Conservation (phyloP, 1,284 basidiomycete genomes). For the Cryptococcus sp. region DNA sequence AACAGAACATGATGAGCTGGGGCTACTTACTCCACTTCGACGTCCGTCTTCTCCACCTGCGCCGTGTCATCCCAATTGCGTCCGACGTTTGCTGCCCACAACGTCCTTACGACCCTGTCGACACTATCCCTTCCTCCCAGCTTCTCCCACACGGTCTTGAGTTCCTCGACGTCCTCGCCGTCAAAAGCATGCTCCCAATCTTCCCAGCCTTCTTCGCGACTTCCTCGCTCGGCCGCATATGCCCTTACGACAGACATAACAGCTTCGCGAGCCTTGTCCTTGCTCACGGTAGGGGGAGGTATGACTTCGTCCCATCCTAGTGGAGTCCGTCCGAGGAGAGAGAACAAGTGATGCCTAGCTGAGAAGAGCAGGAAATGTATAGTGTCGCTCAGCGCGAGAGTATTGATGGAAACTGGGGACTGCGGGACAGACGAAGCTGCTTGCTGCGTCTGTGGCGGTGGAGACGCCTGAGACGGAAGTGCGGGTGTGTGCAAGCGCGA, state of each 20-base stretch:
- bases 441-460: neutral
- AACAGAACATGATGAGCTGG: neutral
- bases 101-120: slow-evolving; percentile 19
- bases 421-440: neutral
- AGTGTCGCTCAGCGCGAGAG: slow-evolving; percentile 36
- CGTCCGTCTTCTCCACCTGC: slow-evolving; percentile 26
- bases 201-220: slow-evolving; percentile 30
- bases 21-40: slow-evolving; percentile 44
- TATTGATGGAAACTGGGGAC: slow-evolving; percentile 5
- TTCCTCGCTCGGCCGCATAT: slow-evolving; percentile 14
- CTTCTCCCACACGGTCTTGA: slow-evolving; percentile 23
- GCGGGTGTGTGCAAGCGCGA: neutral
- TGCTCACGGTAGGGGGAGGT: slow-evolving; percentile 35
- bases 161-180: slow-evolving; percentile 21
- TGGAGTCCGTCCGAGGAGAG: slow-evolving; percentile 22
- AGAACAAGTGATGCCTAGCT: slow-evolving; percentile 42
- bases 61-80: slow-evolving; percentile 22
- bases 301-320: slow-evolving; percentile 40
- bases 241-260: slow-evolving; percentile 39
- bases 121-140: slow-evolving; percentile 16
- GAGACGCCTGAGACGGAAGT: neutral
- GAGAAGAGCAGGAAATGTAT: slow-evolving; percentile 48
- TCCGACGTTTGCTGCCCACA: slow-evolving; percentile 32
- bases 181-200: slow-evolving; percentile 38
- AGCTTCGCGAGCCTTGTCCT: slow-evolving; percentile 32